Conservation (phyloP, 2,329 filamentous ascomycete genomes). For the Dendryphion nanum region DNA sequence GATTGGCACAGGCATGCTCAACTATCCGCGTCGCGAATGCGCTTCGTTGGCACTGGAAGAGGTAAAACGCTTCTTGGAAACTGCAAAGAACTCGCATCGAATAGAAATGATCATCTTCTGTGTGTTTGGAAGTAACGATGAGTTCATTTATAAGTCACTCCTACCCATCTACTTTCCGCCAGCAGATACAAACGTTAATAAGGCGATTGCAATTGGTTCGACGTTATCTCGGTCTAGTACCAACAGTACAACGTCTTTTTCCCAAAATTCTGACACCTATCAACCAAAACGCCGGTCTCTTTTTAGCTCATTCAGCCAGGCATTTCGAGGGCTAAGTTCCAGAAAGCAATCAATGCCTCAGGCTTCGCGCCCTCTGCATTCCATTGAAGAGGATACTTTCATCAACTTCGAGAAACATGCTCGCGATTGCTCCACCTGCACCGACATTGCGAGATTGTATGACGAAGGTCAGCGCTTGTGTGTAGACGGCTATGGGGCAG, state of each 20-base stretch:
- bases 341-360: constrained; percentile 15
- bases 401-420: constrained; percentile 28
- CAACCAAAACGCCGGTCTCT: constrained; percentile 14
- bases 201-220: too few relatives aligned
- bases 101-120: constrained; percentile 31
- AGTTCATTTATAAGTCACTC: constrained; percentile 30
- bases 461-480: constrained; percentile 18
- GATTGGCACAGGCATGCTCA: constrained; percentile 31
- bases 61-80: constrained; percentile 30
- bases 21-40: constrained; percentile 25
- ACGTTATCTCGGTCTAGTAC: too few relatives aligned
- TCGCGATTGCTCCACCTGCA: constrained; percentile 19
- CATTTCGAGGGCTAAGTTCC: constrained; percentile 20
- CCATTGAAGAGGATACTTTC: constrained; percentile 18
- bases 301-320: constrained; percentile 19
- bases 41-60: constrained; percentile 34
- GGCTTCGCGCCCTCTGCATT: constrained; percentile 12
- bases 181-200: constrained; percentile 12
- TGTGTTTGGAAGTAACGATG: constrained; percentile 28
- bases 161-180: constrained; percentile 33
- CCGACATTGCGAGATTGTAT: constrained; percentile 18
- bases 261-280: too few relatives aligned
- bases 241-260: neutral
- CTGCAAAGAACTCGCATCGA: constrained; percentile 12
- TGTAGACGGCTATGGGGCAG: constrained; percentile 17